phyloP scores from a whole-genome alignment of 1,284 basidiomycete species.

The Thelephora terrestris region DNA sequence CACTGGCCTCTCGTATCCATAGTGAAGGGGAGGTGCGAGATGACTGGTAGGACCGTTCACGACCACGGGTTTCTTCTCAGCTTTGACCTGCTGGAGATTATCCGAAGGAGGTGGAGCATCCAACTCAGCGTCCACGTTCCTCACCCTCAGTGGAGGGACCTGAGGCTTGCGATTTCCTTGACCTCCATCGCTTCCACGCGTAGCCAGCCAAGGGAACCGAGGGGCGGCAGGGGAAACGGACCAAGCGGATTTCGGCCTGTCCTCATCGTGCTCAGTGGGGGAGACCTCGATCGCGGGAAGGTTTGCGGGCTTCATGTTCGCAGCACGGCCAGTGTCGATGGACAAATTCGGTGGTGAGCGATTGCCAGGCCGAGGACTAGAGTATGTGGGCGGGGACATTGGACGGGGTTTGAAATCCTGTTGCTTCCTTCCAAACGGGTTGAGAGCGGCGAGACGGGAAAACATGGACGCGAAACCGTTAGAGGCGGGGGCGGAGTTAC shows the following conservation, averaged over 20 bases:
- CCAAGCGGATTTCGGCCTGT: conserved; percentile 26
- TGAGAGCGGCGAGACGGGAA: neutral
- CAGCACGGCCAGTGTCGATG: neutral
- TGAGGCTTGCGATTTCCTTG: conserved; percentile 9
- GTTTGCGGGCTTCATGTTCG: conserved; percentile 8
- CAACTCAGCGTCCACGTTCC: conserved; percentile 22
- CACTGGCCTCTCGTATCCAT: conserved; percentile 29
- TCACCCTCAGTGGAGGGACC: conserved; percentile 20
- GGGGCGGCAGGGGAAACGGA: conserved; percentile 29
- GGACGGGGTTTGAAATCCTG: conserved; percentile 5
- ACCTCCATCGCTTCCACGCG: no score
- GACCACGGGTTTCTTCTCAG: conserved; percentile 11
- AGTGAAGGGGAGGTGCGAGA: conserved; percentile 45
- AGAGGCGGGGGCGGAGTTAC: neutral
- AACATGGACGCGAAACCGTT: neutral
- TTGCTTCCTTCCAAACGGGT: conserved; percentile 2
- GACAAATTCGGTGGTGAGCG: conserved; percentile 19
- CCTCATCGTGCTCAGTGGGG: conserved; percentile 8
- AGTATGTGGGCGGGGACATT: conserved; percentile 12
- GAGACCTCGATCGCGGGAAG: conserved; percentile 26
- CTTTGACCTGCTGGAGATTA: conserved; percentile 9
- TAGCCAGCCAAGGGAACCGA: conserved; percentile 27
- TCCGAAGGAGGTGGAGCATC: conserved; percentile 3
- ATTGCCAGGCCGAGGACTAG: conserved; percentile 30
- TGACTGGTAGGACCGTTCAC: conserved; percentile 12